Base-by-base conservation (phyloP, 2,329 filamentous ascomycete species). In the Chaetomium globosum region DNA sequence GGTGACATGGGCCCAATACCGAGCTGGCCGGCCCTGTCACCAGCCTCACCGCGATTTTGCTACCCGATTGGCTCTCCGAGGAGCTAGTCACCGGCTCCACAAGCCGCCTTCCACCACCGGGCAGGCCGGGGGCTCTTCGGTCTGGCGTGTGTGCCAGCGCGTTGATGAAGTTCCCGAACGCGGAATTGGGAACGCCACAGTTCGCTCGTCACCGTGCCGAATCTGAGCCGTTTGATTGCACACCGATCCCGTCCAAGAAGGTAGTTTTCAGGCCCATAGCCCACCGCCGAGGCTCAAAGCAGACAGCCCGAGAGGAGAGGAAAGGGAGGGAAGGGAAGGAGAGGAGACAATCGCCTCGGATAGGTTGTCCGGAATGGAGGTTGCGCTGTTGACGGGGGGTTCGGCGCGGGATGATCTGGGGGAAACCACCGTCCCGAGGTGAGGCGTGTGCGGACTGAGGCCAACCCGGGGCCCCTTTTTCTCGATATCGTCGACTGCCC, bases 41-140 rank as follows among this genome's bases (percentile, higher is more conserved):
- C 68, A 71, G 71, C 72, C 71, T 73, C 71, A 72, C 71, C 69
- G 70, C 66, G 61, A 65, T 10, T 61, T 65, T 63, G 59, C n/a
- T 48, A 60, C 54, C 71, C 70, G 71, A 73, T 73, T 73, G 70
- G 71, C 61, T 54, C 31, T 51, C 26, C 52, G 19, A 23, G 16
- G 16, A 33, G 33, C 26, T 26, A 28, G 52, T 12, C 30, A 52
- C 67, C 67, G 60, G 65, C 65, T 69, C 70, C 67, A 67, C 69
- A 65, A 63, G 23, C 65, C 63, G 65, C 21, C 23, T 43, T 52
- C 53, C 48, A 43, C 60, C 43, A 16, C 33, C 19, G 21, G 26
- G 21, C 36, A 39, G 52, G 23, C 36, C 49, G 36, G 49, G 39
- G 51, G 26, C 9, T n/a, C 12, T 56, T 56, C 53, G 53, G 53